A percentile compares a stretch with the other conserved stretches of the same genome.
Evolutionary conservation across 2,329 filamentous ascomycete genomes (phyloP).

Genomic region (Cadophora sp.): DNA sequence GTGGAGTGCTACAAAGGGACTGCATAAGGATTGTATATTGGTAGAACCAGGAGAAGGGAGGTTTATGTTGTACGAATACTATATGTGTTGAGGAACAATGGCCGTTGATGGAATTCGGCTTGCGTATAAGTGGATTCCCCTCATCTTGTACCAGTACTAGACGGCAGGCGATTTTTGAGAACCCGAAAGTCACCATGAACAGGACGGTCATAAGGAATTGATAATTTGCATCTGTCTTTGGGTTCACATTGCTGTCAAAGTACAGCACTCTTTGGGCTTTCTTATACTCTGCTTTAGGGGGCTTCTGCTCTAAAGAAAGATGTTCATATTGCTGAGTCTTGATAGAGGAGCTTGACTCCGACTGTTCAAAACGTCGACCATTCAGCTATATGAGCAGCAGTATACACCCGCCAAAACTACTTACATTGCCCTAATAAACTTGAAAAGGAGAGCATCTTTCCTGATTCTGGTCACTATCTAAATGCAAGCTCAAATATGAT

Average conservation of each 20-base stretch:
- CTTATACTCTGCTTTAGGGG: no score
- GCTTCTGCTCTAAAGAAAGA: not conserved
- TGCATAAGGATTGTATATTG: constrained; percentile 7
- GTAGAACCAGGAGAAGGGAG: not conserved
- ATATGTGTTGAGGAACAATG: not conserved
- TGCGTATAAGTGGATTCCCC: not conserved
- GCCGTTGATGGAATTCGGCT: not conserved
- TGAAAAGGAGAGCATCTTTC: no score
- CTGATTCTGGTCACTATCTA: no score
- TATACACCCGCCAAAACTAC: no score
- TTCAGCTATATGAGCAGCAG: no score
- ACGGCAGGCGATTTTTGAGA: not conserved
- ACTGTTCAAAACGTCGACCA: no score
- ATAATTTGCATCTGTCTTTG: not conserved
- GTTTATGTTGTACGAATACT: constrained; percentile 10
- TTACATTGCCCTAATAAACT: no score
- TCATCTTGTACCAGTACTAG: not conserved
- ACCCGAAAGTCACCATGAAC: not conserved
- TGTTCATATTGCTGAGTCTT: not conserved
- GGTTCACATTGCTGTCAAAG: not conserved
- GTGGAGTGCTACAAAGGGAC: not conserved
- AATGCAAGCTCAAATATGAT: no score
- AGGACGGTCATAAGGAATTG: not conserved
- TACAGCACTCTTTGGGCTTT: no score
- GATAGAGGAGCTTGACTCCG: no score